A percentile compares a stretch with the other conserved stretches of the same genome.
Conservation (phyloP, 2,329 filamentous ascomycete genomes). For the Aureobasidium sp. region DNA sequence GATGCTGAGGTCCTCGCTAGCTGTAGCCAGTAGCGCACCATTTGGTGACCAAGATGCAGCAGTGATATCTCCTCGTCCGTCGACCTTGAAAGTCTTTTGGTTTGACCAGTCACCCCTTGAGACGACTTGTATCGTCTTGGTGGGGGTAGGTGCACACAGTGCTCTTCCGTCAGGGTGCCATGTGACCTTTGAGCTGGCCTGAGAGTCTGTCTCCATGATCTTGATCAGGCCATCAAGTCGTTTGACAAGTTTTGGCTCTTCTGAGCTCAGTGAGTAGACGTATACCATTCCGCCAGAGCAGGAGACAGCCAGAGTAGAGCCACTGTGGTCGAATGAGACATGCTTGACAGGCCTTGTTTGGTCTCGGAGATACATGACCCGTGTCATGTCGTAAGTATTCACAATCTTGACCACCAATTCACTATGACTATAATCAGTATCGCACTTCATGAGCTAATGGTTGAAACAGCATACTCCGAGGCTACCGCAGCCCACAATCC, state of each 20-base stretch:
- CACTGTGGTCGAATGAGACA: constrained; percentile 75
- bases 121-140: constrained; percentile 73
- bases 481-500: constrained; percentile 84
- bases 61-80: constrained; percentile 77
- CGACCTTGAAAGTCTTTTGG: constrained; percentile 68
- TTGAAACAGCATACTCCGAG: constrained; percentile 60
- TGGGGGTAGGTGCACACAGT: constrained; percentile 77
- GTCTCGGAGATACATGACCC: constrained; percentile 70
- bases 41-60: constrained; percentile 91
- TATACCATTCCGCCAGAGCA: constrained; percentile 87
- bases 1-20: constrained; percentile 53
- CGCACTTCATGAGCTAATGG: not conserved
- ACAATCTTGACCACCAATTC: constrained; percentile 88
- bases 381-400: constrained; percentile 66
- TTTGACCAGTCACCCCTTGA: constrained; percentile 87
- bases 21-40: constrained; percentile 70
- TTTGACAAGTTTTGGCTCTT: constrained; percentile 71
- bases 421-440: constrained; percentile 30
- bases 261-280: constrained; percentile 71
- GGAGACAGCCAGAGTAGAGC: constrained; percentile 67
- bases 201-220: constrained; percentile 65
- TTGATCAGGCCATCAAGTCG: constrained; percentile 83
- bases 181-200: constrained; percentile 62
- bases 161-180: constrained; percentile 96
- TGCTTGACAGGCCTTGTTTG: constrained; percentile 87